Evolutionary conservation across 2,329 filamentous ascomycete species (phyloP), one percentile per base, ranked within the genome.

Genomic region (Magnaporthales sp.): DNA sequence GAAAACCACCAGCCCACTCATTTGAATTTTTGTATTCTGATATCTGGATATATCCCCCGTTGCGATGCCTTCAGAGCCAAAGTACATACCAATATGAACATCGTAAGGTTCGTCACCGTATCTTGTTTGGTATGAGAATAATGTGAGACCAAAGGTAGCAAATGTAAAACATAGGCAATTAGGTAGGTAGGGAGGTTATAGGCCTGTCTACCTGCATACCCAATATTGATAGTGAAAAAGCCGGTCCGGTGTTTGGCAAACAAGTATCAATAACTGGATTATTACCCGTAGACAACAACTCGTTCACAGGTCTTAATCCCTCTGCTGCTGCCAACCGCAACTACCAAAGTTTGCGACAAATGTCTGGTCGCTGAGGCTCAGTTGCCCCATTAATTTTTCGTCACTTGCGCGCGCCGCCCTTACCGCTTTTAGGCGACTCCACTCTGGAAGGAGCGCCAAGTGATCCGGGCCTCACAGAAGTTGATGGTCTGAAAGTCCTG

Each of bases 51-150:
- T 51, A n/a, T n/a, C 19, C 19, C 19, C 38, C 32, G 4, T n/a
- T n/a, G 38, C 19, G 38, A 8, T 9, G 38, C 9, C 38, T n/a
- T 15, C 31, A 24, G 30, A 10, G 5, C 27, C 19, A 30, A 4
- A 3, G 32, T 64, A 72, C 78, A 69, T 71, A 84, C 83, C 54
- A 84, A 75, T 68, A 85, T 84, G 70, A 85, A 85, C 83, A 85
- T 84, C 31, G 54, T 26, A 26, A 27, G n/a, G 9, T 24, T 9
- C 54, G 38, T 15, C 19, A 19, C 19, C n/a, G n/a, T 51, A 51
- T 51, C 38, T n/a, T 19, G n/a, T n/a, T 51, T 46, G 38, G n/a
- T 51, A 51, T 51, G 38, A 51, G 38, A n/a, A 7, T n/a, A n/a
- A n/a, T 1, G 38, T 7, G 19, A 46, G 38, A 46, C 38, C 15